Conservation (phyloP, 2,329 filamentous ascomycete species). For the Clarireedia monteithiana region DNA sequence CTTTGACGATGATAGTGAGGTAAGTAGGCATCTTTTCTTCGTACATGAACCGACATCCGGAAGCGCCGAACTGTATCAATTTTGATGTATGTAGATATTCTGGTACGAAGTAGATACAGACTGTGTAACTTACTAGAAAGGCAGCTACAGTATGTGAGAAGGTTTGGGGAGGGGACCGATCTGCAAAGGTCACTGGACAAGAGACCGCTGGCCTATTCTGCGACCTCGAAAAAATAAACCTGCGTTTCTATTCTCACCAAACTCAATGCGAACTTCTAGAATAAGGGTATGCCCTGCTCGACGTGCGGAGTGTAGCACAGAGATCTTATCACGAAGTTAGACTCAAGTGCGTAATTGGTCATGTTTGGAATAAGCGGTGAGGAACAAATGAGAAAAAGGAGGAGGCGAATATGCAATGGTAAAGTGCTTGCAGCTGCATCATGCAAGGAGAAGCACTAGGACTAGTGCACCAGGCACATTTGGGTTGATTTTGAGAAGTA, state of each 20-base stretch:
- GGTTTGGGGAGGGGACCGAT: background rate
- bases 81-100: background rate
- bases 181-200: background rate
- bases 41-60: background rate
- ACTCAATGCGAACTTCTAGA: background rate
- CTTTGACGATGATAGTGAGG: background rate
- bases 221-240: background rate
- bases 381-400: background rate
- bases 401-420: conserved; percentile 9
- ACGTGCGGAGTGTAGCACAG: background rate
- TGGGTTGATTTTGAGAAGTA: background rate
- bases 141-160: background rate
- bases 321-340: background rate
- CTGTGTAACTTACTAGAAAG: background rate
- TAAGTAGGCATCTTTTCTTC: background rate
- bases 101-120: background rate
- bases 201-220: conserved; percentile 4
- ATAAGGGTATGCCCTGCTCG: background rate
- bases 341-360: background rate
- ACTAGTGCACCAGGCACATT: background rate
- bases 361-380: conserved; percentile 5
- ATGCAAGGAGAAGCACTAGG: conserved; percentile 2
- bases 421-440: conserved; percentile 6
- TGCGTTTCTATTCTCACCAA: background rate
- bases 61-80: background rate